Percentiles rank a stretch among this genome's conserved stretches.
Evolutionary conservation across 2,329 filamentous ascomycete genomes (phyloP).

Genomic region (Shiraia sp.): DNA sequence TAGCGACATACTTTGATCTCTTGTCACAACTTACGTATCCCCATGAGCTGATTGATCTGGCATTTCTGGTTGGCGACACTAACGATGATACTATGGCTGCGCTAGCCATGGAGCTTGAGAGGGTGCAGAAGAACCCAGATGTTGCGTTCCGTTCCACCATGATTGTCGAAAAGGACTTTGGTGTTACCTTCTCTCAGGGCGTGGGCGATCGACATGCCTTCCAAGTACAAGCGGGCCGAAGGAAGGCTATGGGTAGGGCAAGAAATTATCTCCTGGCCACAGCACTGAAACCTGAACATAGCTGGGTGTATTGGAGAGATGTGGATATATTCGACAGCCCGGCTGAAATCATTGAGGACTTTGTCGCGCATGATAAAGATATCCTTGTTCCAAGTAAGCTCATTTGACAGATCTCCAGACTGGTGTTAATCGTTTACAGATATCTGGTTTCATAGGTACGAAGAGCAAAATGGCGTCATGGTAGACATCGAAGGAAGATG

Average conservation of each 20-base stretch:
- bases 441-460: slow-evolving; percentile 94
- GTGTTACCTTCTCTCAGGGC: slow-evolving; percentile 71
- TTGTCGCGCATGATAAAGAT: slow-evolving; percentile 90
- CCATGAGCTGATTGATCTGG: slow-evolving; percentile 91
- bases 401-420: background rate
- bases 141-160: slow-evolving; percentile 83
- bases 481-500: slow-evolving; percentile 91
- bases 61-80: slow-evolving; percentile 91
- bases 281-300: slow-evolving; percentile 88
- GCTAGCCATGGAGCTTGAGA: slow-evolving; percentile 80
- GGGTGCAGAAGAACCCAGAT: slow-evolving; percentile 79
- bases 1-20: slow-evolving; percentile 92
- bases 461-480: slow-evolving; percentile 63
- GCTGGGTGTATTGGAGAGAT: slow-evolving; percentile 98
- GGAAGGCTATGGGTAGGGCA: slow-evolving; percentile 87
- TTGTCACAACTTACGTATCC: slow-evolving; percentile 89
- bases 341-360: slow-evolving; percentile 86
- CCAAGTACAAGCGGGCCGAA: slow-evolving; percentile 82
- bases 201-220: slow-evolving; percentile 86
- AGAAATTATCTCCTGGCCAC: slow-evolving; percentile 88
- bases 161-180: slow-evolving; percentile 92
- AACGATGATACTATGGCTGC: slow-evolving; percentile 89
- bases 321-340: slow-evolving; percentile 95
- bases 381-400: slow-evolving; percentile 89
- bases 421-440: slow-evolving; percentile 58